A percentile compares a stretch with the other conserved stretches of the same genome.
phyloP scores from a whole-genome alignment of 2,329 filamentous ascomycete genomes.

The Fusarium pseudograminearum region DNA sequence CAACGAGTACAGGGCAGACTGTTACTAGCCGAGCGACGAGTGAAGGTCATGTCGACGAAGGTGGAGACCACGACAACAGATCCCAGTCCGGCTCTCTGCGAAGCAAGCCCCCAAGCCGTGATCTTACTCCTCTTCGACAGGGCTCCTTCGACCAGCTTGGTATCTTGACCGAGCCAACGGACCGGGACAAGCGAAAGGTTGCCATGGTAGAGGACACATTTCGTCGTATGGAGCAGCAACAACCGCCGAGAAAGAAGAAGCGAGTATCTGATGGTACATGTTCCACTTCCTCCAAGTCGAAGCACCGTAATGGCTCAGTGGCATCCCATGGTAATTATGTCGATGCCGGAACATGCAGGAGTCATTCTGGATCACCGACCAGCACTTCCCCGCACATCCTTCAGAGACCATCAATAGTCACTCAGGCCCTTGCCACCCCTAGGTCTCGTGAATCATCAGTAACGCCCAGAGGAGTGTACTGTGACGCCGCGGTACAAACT shows the following conservation, averaged over 20 bases:
- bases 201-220: slow-evolving; percentile 74
- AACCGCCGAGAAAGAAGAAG: slow-evolving; percentile 71
- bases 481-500: slow-evolving; percentile 66
- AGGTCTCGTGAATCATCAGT: slow-evolving; percentile 56
- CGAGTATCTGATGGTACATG: slow-evolving; percentile 65
- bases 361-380: slow-evolving; percentile 65
- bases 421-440: slow-evolving; percentile 46
- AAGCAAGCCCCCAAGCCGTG: slow-evolving; percentile 75
- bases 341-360: slow-evolving; percentile 65
- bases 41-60: slow-evolving; percentile 69
- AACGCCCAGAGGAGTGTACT: slow-evolving; percentile 58
- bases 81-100: slow-evolving; percentile 62
- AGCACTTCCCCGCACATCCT: slow-evolving; percentile 57
- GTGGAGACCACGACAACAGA: slow-evolving; percentile 63
- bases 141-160: slow-evolving; percentile 70
- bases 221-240: slow-evolving; percentile 71
- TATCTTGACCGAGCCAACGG: slow-evolving; percentile 72
- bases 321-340: slow-evolving; percentile 59
- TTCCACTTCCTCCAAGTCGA: slow-evolving; percentile 55
- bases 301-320: slow-evolving; percentile 54
- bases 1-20: slow-evolving; percentile 71
- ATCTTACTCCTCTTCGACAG: slow-evolving; percentile 71
- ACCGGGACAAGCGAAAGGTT: slow-evolving; percentile 75
- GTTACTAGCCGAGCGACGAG: slow-evolving; percentile 74
- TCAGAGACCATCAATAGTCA: slow-evolving; percentile 46